phyloP scores from a whole-genome alignment of 2,329 filamentous ascomycete genomes.

The Pseudocercospora pini-densiflorae region DNA sequence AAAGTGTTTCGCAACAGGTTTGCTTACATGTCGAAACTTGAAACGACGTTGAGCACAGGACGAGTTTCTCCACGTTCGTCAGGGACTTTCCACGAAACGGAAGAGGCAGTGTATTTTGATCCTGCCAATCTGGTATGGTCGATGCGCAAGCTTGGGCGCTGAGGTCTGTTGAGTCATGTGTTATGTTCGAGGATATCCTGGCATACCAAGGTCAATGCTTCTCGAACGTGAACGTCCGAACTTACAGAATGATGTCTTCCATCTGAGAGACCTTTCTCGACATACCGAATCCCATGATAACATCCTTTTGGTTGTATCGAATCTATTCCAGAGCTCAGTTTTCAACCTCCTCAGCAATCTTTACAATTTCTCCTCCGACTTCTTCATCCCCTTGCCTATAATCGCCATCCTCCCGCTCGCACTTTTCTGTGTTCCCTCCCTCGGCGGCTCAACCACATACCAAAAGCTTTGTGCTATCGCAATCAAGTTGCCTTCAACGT shows the following conservation, averaged over 20 bases:
- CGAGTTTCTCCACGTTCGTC: background rate
- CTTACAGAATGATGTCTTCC: too few species aligned
- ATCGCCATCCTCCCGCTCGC: background rate
- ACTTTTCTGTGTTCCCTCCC: background rate
- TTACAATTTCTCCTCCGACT: constrained; percentile 3
- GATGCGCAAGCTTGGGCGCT: background rate
- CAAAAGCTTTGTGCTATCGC: constrained; percentile 25
- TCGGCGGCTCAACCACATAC: constrained; percentile 20
- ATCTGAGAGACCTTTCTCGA: too few species aligned
- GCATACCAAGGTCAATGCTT: background rate
- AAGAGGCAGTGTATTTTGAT: background rate
- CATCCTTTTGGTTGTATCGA: too few species aligned
- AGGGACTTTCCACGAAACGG: background rate
- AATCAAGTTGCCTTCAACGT: constrained; percentile 22
- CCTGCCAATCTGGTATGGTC: background rate
- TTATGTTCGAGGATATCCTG: background rate
- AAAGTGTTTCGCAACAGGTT: background rate
- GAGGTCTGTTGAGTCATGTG: background rate
- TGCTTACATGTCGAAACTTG: background rate
- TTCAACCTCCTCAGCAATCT: too few species aligned
- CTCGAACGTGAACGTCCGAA: too few species aligned
- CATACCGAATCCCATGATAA: too few species aligned
- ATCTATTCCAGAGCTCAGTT: too few species aligned
- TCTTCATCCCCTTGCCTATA: background rate
- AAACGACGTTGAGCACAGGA: background rate